Conservation (phyloP, 192 early-diverging fungal species). For the Podila verticillata region DNA sequence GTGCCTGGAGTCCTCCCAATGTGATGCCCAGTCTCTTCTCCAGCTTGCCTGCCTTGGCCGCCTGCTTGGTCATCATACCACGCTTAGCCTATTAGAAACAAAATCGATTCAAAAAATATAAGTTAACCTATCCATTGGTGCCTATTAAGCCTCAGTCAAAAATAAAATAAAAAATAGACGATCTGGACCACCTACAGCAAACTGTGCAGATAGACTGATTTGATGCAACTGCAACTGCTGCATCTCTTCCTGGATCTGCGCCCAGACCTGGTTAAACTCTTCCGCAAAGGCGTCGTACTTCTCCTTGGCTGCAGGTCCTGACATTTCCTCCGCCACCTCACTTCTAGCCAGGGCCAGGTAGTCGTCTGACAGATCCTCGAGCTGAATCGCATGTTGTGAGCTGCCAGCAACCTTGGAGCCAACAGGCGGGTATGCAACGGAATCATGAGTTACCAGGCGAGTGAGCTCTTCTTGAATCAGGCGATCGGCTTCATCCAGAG, state of each 20-base stretch:
- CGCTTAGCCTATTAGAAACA: constrained; percentile 62
- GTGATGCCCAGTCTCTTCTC: constrained; percentile 84
- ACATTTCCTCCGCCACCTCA: constrained; percentile 43
- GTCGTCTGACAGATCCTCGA: constrained; percentile 67
- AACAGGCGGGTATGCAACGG: constrained; percentile 72
- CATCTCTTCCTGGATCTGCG: constrained; percentile 21
- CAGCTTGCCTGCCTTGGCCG: constrained; percentile 79
- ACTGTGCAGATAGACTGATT: constrained; percentile 17
- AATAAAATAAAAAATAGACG: neutral
- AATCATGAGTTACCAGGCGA: constrained; percentile 76
- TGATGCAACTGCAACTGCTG: constrained; percentile 7
- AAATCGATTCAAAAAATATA: neutral
- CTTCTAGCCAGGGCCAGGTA: constrained; percentile 65
- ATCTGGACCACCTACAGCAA: constrained; percentile 21
- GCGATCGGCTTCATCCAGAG: constrained; percentile 55
- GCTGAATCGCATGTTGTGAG: constrained; percentile 15
- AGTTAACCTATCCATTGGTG: neutral
- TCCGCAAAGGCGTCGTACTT: constrained; percentile 23
- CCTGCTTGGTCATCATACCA: constrained; percentile 77
- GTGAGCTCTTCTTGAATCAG: constrained; percentile 80
- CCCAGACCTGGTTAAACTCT: constrained; percentile 46
- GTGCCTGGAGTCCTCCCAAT: constrained; percentile 86
- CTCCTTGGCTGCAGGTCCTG: constrained; percentile 49
- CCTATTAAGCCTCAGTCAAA: too few relatives aligned
- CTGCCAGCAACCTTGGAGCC: constrained; percentile 64